Base-by-base conservation (phyloP, 1,139 yeast genomes). In the Taphrina populina region DNA sequence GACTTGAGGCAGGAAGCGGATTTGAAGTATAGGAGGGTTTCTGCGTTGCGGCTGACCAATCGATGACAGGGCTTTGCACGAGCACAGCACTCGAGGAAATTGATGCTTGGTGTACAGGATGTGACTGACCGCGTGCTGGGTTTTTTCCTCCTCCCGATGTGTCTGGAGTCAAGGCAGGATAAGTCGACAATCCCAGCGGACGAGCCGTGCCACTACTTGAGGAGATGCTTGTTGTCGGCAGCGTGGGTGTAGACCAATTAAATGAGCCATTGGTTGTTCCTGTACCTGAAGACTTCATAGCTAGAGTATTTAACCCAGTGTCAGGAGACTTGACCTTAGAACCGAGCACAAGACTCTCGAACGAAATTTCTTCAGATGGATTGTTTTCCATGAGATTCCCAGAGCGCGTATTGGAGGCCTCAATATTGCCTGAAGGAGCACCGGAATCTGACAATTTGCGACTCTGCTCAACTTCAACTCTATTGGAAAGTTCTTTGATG, bases 401-500 rank as follows among this genome's bases (percentile, higher is more conserved):
- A 33, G 46, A 32, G 10, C 15, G 33, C 11, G 19, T 43, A 27
- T 26, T 40, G n/a, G 49, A 10, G 26, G 17, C 29, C n/a, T 20
- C 29, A 24, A 35, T 52, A 11, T 41, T 27, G 27, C 49, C 56
- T 4, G 33, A 26, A 11, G 37, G 41, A 1, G 57, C 57, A 15
- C 52, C 54, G 35, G 52, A 33, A 44, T 59, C 62, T 7, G 46
- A 49, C 20, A 62, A 55, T 46, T 64, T 67, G 17, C 63, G 62
- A 33, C 65, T 55, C 52, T 72, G 76, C 33, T 63, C 62, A 7
- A 60, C 59, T 63, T 76, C 78, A 17, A 76, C 69, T n/a, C 65
- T 65, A 17, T 58, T 62, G 0, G 76, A 65, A 11, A 74, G 67
- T 13, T 62, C 66, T 54, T 74, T 73, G 27, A 75, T 71, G 2